Base-by-base conservation (phyloP, 1,139 yeast genomes). In the Saccharomycopsis hybrid region DNA sequence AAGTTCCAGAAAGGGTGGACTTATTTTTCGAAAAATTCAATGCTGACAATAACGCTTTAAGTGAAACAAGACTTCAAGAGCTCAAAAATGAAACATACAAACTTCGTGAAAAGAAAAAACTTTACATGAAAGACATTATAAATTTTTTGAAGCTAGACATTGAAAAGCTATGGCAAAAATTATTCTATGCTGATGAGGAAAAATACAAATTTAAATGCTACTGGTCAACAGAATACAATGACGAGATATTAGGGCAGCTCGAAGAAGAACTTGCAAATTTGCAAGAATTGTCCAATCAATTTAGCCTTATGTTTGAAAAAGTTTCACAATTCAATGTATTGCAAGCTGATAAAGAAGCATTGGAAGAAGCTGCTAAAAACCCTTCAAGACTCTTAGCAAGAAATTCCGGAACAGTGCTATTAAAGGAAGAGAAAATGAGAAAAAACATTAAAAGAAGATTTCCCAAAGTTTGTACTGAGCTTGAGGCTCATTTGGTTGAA, bases 401-500 rank as follows among this genome's bases (percentile, higher is more conserved):
- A 59, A 82, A 88, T 56, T 85, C 92, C 2, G 90, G 94, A 57
- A 82, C 82, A 54, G 82, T 89, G 30, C 68, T 90, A 50, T 72
- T 86, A 54, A 77, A 84, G 54, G 97, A 92, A 63, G 96, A 89
- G 60, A 82, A 77, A 60, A 72, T 80, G 42, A 71, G 97, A 49
- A 83, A 84, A 58, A 75, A 76, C 51, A 71, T 90, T 4, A 69
- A 78, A 31, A 80, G 80, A 59, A 76, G 76, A 57, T 69, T 87
- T 59, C 97, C 97, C 0, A 70, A 71, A 41, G 70, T 85, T 1
- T 66, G 87, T 7, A 67, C 68, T 2, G 74, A 71, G 2, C 66
- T 90, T 47, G 78, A 76, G 55, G 50, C 58, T 1, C 76, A 74
- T 44, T 63, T 86, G 2, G 56, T 59, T 1, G 66, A 66, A 11